Conservation (phyloP, 768 basidiomycete species). For the Mycena alexandri region DNA sequence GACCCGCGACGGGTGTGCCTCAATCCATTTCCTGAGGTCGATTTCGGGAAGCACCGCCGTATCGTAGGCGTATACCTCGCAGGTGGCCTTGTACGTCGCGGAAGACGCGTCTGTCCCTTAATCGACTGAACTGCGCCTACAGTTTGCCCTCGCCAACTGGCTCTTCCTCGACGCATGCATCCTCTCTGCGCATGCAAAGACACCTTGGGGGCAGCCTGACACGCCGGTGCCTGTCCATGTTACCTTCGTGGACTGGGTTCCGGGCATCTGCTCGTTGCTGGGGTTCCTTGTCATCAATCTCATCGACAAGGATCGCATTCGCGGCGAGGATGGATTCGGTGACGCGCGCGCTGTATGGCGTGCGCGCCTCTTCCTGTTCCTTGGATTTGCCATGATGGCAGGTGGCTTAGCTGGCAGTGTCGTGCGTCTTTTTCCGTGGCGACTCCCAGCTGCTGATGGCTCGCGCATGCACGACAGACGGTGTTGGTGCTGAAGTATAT, state of each 20-base stretch:
- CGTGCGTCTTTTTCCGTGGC: slow-evolving; percentile 63
- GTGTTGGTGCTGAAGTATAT: slow-evolving; percentile 93
- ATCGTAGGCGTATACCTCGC: slow-evolving; percentile 92
- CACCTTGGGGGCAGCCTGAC: slow-evolving; percentile 79
- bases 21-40: slow-evolving; percentile 85
- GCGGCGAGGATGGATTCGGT: slow-evolving; percentile 83
- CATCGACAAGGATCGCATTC: slow-evolving; percentile 93
- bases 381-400: slow-evolving; percentile 98
- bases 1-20: slow-evolving; percentile 44
- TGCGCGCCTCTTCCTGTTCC: slow-evolving; percentile 90
- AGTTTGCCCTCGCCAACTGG: slow-evolving; percentile 98
- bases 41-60: slow-evolving; percentile 81
- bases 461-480: slow-evolving; percentile 71
- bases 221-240: slow-evolving; percentile 78
- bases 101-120: neutral
- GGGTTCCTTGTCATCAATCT: slow-evolving; percentile 94
- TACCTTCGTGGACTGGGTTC: slow-evolving; percentile 96
- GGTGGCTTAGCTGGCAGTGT: slow-evolving; percentile 98
- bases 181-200: slow-evolving; percentile 86
- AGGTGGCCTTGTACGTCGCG: slow-evolving; percentile 84
- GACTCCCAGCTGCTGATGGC: neutral
- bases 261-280: slow-evolving; percentile 91
- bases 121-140: too few species aligned
- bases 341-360: slow-evolving; percentile 91
- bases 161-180: slow-evolving; percentile 94